phyloP scores from a whole-genome alignment of 2,329 filamentous ascomycete species.

The Pestalotiopsis sp. region DNA sequence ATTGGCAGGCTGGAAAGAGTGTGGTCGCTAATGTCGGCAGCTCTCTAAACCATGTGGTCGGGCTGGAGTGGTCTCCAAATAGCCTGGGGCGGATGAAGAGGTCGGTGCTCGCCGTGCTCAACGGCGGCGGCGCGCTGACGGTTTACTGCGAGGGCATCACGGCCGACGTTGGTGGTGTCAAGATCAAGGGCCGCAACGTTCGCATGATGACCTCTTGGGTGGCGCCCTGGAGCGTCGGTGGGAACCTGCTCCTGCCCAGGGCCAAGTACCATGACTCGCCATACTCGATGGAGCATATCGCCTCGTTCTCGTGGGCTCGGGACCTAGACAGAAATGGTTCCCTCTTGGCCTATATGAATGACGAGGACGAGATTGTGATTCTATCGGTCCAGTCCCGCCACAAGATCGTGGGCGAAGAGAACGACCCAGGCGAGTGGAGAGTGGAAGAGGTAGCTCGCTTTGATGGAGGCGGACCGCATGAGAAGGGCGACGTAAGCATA shows the following conservation, averaged over 20 bases:
- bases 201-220: slow-evolving; percentile 49
- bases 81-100: slow-evolving; percentile 56
- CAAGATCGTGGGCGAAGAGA: slow-evolving; percentile 16
- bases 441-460: slow-evolving; percentile 53
- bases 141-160: slow-evolving; percentile 50
- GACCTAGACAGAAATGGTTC: slow-evolving; percentile 40
- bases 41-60: slow-evolving; percentile 55
- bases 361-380: slow-evolving; percentile 50
- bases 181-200: slow-evolving; percentile 34
- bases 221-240: slow-evolving; percentile 57
- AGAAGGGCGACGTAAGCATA: slow-evolving; percentile 29
- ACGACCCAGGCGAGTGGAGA: slow-evolving; percentile 40
- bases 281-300: slow-evolving; percentile 38
- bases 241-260: slow-evolving; percentile 48
- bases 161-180: slow-evolving; percentile 21
- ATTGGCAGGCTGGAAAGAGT: slow-evolving; percentile 45
- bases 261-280: slow-evolving; percentile 29
- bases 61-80: slow-evolving; percentile 58
- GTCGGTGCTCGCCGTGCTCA: slow-evolving; percentile 51
- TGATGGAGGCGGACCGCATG: slow-evolving; percentile 45
- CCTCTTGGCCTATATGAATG: slow-evolving; percentile 53
- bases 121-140: slow-evolving; percentile 49
- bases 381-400: slow-evolving; percentile 45
- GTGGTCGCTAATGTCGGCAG: slow-evolving; percentile 48
- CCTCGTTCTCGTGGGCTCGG: slow-evolving; percentile 54